These are phyloP conservation scores for Ceratocystiopsis minuta DNA, from an alignment of 2,329 filamentous ascomycete genomes.

Conservation along the genomic window DNA sequence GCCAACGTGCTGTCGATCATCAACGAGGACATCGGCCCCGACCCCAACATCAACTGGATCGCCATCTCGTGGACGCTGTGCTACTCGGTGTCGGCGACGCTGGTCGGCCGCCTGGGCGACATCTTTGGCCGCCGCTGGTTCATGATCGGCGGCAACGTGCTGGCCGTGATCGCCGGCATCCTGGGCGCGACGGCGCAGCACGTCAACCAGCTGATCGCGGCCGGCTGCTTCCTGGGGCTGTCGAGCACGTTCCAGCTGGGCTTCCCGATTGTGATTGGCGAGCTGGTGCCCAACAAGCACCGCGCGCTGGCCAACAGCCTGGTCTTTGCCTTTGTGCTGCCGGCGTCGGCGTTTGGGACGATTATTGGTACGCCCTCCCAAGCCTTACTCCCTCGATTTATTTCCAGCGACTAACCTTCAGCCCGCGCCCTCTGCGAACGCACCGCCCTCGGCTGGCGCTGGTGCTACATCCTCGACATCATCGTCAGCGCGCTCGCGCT, in stretches of 20 bases:
- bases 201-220: slow-evolving; percentile 13
- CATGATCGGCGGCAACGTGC: slow-evolving; percentile 6
- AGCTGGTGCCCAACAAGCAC: slow-evolving; percentile 18
- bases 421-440: too few relatives aligned
- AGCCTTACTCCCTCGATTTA: too few relatives aligned
- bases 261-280: slow-evolving; percentile 15
- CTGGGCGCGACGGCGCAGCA: slow-evolving; percentile 12
- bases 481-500: background rate
- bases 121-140: slow-evolving; percentile 8
- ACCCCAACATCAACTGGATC: background rate
- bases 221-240: slow-evolving; percentile 14
- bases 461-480: background rate
- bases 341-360: too few relatives aligned
- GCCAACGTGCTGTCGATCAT: slow-evolving; percentile 17
- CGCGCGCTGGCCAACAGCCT: slow-evolving; percentile 4
- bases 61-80: background rate
- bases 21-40: slow-evolving; percentile 2
- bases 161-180: slow-evolving; percentile 10
- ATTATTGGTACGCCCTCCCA: too few relatives aligned
- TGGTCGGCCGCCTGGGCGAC: slow-evolving; percentile 9
- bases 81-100: slow-evolving; percentile 2
- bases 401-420: too few relatives aligned
- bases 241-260: slow-evolving; percentile 16
- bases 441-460: background rate
- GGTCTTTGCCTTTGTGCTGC: background rate